Base-by-base conservation (phyloP, 2,329 filamentous ascomycete genomes). In the Zymoseptoria brevis region DNA sequence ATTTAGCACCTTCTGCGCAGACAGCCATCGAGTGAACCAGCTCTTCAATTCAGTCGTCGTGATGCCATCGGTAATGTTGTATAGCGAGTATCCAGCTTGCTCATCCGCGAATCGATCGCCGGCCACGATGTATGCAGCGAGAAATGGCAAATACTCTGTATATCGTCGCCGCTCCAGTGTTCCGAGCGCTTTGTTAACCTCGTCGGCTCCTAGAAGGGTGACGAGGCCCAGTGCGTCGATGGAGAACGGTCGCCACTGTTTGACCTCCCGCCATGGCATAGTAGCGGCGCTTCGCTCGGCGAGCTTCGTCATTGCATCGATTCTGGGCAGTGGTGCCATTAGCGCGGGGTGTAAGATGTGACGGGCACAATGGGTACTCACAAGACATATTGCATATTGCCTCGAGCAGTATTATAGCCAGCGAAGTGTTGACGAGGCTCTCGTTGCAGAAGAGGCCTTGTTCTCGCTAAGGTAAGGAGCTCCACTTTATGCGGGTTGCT, bases 191-290 rank as follows among this genome's bases (percentile, higher is more conserved):
- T 29, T 41, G 19, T 57, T 57, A 3, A 63, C 60, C 26, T 63
- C 62, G 13, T 63, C 59, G 13, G 62, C 62, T 2, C 62, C 62
- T 4, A 63, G 51, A 3, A 63, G 49, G 5, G 62, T 63, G 19
- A 63, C 60, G 4, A 63, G 57, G 6, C 61, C 61, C 9, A 61
- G 57, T 11, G 61, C 61, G 48, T 63, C 61, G 21, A 63, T 56
- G 19, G 53, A 50, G 35, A 63, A 57, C 11, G 59, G 58, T 11
- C 24, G 13, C 54, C 58, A 60, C 19, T 48, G n/a, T 51, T 59
- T 59, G 19, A 56, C 19, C n/a, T 26, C 19, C 16, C 50, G 30
- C 54, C 54, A 56, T 26, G 54, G 54, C 35, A 45, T 45, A 45
- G 35, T n/a, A n/a, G 35, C 13, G 35, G 13, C 35, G 35, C 35